A percentile compares a stretch with the other conserved stretches of the same genome.
phyloP scores from a whole-genome alignment of 2,329 filamentous ascomycete genomes.

The Penicillium hesseltinei region DNA sequence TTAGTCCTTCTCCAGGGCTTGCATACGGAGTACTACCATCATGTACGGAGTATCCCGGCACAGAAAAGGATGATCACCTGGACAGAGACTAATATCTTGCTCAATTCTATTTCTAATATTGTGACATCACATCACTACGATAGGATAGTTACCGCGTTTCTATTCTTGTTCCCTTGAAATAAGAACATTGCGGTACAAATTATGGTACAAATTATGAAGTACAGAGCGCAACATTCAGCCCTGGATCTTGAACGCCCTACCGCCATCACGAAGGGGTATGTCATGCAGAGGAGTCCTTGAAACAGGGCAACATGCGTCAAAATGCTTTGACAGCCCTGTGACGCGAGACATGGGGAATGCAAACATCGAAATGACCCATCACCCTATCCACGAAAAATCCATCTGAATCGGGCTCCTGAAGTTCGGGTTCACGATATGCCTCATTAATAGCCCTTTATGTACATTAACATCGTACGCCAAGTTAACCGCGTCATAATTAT shows the following conservation, averaged over 20 bases:
- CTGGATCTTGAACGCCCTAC: background rate
- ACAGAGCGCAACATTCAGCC: background rate
- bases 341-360: conserved; percentile 21
- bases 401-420: too few relatives aligned
- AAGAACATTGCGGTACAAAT: background rate
- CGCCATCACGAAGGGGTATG: conserved; percentile 16
- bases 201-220: background rate
- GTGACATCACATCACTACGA: background rate
- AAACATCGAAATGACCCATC: background rate
- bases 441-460: background rate
- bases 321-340: conserved; percentile 15
- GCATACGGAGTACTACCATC: background rate
- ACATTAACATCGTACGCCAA: background rate
- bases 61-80: background rate
- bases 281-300: conserved; percentile 10
- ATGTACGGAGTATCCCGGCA: background rate
- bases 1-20: background rate
- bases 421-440: background rate
- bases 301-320: conserved; percentile 2
- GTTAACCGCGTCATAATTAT: background rate
- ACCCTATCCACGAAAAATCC: background rate
- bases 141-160: background rate
- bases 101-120: background rate
- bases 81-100: background rate
- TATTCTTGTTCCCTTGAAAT: background rate